These are phyloP conservation scores for Amborella trichopoda DNA, from an alignment of 164 flowering plant genomes.

Conservation along the genomic window DNA sequence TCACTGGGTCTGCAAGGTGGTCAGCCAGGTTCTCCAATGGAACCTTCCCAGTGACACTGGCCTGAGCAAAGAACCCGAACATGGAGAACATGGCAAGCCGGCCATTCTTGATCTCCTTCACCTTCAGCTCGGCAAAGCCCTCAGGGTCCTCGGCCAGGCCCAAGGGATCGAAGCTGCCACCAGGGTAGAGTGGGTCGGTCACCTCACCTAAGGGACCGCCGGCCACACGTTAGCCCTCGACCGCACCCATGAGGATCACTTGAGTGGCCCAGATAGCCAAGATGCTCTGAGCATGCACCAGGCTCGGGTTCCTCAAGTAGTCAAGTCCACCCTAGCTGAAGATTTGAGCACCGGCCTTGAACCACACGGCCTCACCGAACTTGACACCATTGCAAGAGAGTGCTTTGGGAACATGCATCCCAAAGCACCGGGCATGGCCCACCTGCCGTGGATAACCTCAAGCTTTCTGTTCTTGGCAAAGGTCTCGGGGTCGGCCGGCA, in stretches of 20 bases:
- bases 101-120: constrained; percentile 1
- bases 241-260: constrained; percentile 4
- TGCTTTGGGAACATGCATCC: constrained; percentile 6
- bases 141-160: background rate
- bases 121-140: background rate
- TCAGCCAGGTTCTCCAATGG: constrained; percentile 1
- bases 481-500: constrained; percentile 5
- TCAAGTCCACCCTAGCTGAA: constrained; percentile 7
- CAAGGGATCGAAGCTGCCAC: background rate
- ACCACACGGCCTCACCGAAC: constrained; percentile 8
- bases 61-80: background rate
- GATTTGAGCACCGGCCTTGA: constrained; percentile 8
- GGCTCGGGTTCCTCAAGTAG: constrained; percentile 5
- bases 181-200: background rate
- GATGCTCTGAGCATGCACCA: constrained; percentile 7
- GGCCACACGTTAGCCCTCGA: background rate
- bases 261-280: constrained; percentile 6
- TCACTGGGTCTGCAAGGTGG: constrained; percentile 1
- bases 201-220: background rate
- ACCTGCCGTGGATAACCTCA: constrained; percentile 7
- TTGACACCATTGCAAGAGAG: constrained; percentile 6
- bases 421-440: constrained; percentile 5
- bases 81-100: background rate
- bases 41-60: background rate
- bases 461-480: constrained; percentile 6